Base-by-base conservation (phyloP, 305 asterid species). In the Fraxinus sp. region DNA sequence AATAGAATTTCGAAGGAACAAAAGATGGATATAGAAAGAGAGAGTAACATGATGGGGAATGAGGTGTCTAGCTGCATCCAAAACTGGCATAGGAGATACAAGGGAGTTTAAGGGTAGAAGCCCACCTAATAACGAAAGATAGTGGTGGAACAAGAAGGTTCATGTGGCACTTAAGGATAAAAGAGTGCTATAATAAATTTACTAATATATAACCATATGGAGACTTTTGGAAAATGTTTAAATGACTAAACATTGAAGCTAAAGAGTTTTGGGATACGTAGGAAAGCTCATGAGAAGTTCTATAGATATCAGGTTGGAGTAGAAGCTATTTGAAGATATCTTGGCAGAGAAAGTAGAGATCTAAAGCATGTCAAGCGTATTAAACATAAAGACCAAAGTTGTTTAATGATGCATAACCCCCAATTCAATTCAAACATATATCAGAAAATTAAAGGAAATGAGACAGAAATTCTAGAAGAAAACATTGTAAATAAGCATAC, bases 401-500 rank as follows among this genome's bases (percentile, higher is more conserved):
- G 39, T 68, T 68, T 68, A 68, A 68, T 68, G 75, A 68, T 68
- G 75, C 37, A 30, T 26, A 68, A 26, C 20, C 75, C 18, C 3
- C 8, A 28, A 68, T 68, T 68, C 75, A 68, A 74, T 52, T 52
- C 64, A 52, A 52, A 52, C 24, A 52, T 26, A 28, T 36, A 77
- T 41, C 33, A 52, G 64, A 52, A 52, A 52, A 52, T 13, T 28
- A 30, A 37, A 77, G 75, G 85, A 80, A 77, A 75, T 11, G 75
- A 68, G 75, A 28, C 3, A 68, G 2, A 81, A 71, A 5, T 52
- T 68, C 20, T 28, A 68, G 37, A 68, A 80, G 26, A 64, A 71
- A 37, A 77, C 37, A 75, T 74, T 7, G 43, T 16, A 79, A 85
- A 77, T 9, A 14, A 7, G 87, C 92, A 22, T 93, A 96, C 97